phyloP scores from a whole-genome alignment of 768 basidiomycete genomes.

The Clavaria fumosa region DNA sequence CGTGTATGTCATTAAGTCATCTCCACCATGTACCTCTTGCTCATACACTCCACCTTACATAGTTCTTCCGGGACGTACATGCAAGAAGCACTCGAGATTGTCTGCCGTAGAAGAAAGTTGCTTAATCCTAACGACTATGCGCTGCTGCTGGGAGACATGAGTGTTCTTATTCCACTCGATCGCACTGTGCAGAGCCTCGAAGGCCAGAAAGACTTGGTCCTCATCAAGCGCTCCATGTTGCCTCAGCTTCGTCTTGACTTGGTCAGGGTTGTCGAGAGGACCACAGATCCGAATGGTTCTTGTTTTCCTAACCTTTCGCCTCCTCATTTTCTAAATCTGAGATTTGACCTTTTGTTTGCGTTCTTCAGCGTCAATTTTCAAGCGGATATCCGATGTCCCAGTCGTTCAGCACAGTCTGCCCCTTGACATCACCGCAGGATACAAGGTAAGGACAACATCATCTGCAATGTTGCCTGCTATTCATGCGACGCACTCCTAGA shows the following conservation, averaged over 20 bases:
- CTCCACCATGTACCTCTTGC: not conserved
- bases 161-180: conserved; percentile 79
- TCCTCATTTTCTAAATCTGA: not conserved
- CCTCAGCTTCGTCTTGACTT: conserved; percentile 56
- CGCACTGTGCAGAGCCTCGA: conserved; percentile 92
- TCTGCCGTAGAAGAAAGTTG: conserved; percentile 56
- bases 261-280: conserved; percentile 46
- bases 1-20: conserved; percentile 42
- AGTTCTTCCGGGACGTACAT: conserved; percentile 91
- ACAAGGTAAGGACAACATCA: conserved; percentile 44
- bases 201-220: conserved; percentile 67
- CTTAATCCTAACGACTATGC: conserved; percentile 69
- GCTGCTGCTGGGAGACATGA: conserved; percentile 50
- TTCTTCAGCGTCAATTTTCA: conserved; percentile 77
- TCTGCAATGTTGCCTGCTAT: not conserved
- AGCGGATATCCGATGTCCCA: conserved; percentile 64
- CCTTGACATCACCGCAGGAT: conserved; percentile 71
- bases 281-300: conserved; percentile 84
- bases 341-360: too few species aligned
- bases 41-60: not conserved
- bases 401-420: conserved; percentile 42
- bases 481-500: conserved; percentile 31
- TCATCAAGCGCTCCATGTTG: conserved; percentile 68
- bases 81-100: conserved; percentile 84
- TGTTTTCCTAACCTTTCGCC: not conserved